Evolutionary conservation across 1,284 basidiomycete species (phyloP).

Genomic region (Cerioporus squamosus): DNA sequence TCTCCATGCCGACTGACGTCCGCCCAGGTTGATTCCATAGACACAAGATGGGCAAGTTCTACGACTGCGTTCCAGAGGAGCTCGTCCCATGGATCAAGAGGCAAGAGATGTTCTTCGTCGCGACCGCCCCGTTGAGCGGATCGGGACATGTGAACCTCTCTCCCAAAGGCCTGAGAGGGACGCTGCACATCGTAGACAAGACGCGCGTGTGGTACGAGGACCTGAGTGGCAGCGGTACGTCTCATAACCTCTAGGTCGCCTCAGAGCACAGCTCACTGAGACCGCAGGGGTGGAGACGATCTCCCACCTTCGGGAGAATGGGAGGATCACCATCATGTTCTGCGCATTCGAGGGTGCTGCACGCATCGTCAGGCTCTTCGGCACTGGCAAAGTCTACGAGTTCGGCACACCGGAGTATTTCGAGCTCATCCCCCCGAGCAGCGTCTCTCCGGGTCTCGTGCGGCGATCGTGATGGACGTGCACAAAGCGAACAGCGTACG

Average conservation of each 20-base stretch:
- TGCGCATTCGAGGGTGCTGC: constrained; percentile 57
- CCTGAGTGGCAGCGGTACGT: constrained; percentile 55
- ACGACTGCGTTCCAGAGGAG: constrained; percentile 49
- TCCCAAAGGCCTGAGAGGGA: constrained; percentile 53
- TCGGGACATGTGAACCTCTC: constrained; percentile 61
- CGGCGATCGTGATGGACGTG: constrained; percentile 54
- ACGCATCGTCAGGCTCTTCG: constrained; percentile 53
- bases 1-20: too few species aligned
- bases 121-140: constrained; percentile 53
- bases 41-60: constrained; percentile 50
- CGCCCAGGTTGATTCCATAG: too few species aligned
- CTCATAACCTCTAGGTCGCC: not conserved
- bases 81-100: constrained; percentile 51
- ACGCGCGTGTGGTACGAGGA: constrained; percentile 62
- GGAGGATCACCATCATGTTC: constrained; percentile 59
- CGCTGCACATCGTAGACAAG: constrained; percentile 51
- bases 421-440: constrained; percentile 44
- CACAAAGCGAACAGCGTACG: constrained; percentile 57
- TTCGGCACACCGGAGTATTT: constrained; percentile 57
- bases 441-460: constrained; percentile 55
- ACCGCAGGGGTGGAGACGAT: constrained; percentile 54
- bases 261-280: not conserved
- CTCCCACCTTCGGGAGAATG: constrained; percentile 59
- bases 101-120: constrained; percentile 62
- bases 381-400: constrained; percentile 53